Evolutionary conservation across 768 basidiomycete genomes (phyloP), one percentile per base, ranked within the genome.

Genomic region (Psilocybe tampanensis): DNA sequence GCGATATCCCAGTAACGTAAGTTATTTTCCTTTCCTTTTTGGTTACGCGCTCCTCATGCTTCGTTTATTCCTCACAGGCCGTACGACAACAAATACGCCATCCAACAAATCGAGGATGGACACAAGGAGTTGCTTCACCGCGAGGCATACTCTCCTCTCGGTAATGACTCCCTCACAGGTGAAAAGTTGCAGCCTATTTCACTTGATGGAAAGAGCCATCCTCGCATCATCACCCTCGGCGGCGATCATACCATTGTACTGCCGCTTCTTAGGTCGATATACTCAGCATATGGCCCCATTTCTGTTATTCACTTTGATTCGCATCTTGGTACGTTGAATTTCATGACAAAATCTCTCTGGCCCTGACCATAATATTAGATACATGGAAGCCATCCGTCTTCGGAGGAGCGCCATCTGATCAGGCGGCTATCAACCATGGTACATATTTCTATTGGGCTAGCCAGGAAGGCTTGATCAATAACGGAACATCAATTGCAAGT

Each of bases 371-470:
- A 12, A 33, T 45, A 42, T 29, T 58, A 78, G 88, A 90, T 65
- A 90, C 88, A 11, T 90, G 88, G 89, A 88, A 86, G 64, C 87
- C 88, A 3, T 76, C 81, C 29, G 85, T 89, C 9, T 90, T 90
- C 65, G 89, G 89, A 21, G 88, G 87, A 9, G 85, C 89, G 2
- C 88, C 87, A 3, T 86, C 86, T 23, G 77, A 80, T 0, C 86
- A 86, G 55, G 89, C 88, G 0, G 85, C 86, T 19, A 86, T 95
- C 60, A 94, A 90, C 58, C 93, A 95, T 58, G 93, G 92, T 12
- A 92, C 90, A 2, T 94, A 94, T 75, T 95, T 95, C 72, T 94
- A 92, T 73, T 90, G 90, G 82, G 94, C 94, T 0, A 86, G 85
- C 58, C 82, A 88, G 63, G 90, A 93, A 65, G 92, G 93, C 2